Conservation (phyloP, 169 alveolate species). For the Eimeria maxima region DNA sequence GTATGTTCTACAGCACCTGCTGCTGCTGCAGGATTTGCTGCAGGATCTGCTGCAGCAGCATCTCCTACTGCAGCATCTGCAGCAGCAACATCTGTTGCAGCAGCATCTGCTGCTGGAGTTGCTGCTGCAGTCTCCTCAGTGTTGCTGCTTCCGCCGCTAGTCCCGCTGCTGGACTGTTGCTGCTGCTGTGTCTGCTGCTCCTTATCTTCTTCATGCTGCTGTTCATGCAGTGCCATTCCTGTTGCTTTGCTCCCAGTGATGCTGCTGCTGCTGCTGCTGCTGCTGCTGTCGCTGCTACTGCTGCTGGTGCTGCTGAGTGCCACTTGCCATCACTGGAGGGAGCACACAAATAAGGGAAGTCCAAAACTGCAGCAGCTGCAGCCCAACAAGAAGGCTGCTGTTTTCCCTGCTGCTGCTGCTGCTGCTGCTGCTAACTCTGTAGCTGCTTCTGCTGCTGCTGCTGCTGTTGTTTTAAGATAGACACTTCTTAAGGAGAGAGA, state of each 20-base stretch:
- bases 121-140: neutral
- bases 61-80: neutral
- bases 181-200: slow-evolving; percentile 1
- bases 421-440: too few relatives aligned
- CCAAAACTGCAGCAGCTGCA: neutral
- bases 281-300: neutral
- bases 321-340: neutral
- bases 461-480: too few relatives aligned
- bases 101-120: neutral
- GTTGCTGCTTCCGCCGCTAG: neutral
- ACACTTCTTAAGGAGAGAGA: too few relatives aligned
- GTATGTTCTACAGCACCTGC: too few relatives aligned
- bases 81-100: neutral
- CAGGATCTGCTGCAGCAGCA: neutral
- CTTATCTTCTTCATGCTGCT: neutral
- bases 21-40: too few relatives aligned
- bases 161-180: neutral
- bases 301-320: neutral
- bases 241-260: neutral
- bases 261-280: neutral
- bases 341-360: neutral
- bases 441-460: too few relatives aligned
- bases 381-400: neutral
- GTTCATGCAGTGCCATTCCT: neutral
- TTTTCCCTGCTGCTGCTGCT: neutral